phyloP scores from a whole-genome alignment of 768 basidiomycete genomes.

The Cytidiella melzeri region DNA sequence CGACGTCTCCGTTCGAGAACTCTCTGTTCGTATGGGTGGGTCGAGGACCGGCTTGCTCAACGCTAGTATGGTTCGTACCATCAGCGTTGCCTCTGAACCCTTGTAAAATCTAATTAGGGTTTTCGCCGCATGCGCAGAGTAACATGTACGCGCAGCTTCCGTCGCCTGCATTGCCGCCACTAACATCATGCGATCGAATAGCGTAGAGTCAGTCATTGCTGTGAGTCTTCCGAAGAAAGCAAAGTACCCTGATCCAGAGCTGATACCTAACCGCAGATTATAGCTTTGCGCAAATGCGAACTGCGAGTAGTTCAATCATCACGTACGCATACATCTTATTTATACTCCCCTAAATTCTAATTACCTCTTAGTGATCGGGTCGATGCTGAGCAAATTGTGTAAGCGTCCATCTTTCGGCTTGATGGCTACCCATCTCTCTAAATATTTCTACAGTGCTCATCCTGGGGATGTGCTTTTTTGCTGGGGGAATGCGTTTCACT shows the following conservation, averaged over 20 bases:
- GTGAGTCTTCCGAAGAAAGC: slow-evolving; percentile 37
- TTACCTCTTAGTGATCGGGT: slow-evolving; percentile 57
- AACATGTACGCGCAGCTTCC: slow-evolving; percentile 65
- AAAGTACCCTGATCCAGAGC: background rate
- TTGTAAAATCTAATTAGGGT: too few species aligned
- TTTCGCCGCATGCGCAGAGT: slow-evolving; percentile 41
- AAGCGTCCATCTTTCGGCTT: slow-evolving; percentile 22
- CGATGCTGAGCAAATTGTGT: slow-evolving; percentile 75
- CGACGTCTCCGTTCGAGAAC: slow-evolving; percentile 67
- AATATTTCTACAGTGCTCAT: slow-evolving; percentile 35
- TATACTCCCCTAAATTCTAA: slow-evolving; percentile 1
- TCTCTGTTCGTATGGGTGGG: slow-evolving; percentile 72
- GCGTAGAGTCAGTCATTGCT: slow-evolving; percentile 62
- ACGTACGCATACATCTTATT: slow-evolving; percentile 36
- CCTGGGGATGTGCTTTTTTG: slow-evolving; percentile 89
- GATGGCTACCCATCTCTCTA: background rate
- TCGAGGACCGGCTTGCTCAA: slow-evolving; percentile 74
- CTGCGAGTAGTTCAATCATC: slow-evolving; percentile 76
- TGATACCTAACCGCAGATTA: slow-evolving; percentile 41
- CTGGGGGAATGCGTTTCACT: slow-evolving; percentile 70
- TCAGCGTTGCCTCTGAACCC: too few species aligned
- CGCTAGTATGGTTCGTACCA: slow-evolving; percentile 59
- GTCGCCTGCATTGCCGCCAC: too few species aligned
- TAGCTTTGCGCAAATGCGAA: slow-evolving; percentile 78
- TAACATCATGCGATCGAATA: too few species aligned